phyloP scores from a whole-genome alignment of 2,329 filamentous ascomycete genomes.

The Hypoxylon sp. region DNA sequence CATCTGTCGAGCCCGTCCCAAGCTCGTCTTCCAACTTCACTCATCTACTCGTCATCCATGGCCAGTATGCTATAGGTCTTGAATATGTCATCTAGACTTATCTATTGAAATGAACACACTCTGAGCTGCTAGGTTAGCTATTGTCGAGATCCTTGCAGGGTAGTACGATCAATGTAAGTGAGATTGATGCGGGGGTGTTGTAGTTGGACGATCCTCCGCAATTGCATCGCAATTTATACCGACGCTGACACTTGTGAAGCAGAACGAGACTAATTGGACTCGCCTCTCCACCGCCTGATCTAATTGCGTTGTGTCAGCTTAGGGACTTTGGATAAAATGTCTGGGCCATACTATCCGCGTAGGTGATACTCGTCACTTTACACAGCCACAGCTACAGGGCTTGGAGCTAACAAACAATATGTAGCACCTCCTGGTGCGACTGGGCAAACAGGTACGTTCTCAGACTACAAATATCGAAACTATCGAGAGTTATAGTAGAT shows the following conservation, averaged over 20 bases:
- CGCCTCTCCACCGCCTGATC: neutral
- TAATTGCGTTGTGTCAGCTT: neutral
- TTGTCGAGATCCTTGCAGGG: slow-evolving; percentile 2
- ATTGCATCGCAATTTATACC: too few relatives aligned
- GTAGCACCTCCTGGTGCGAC: slow-evolving; percentile 59
- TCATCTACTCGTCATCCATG: slow-evolving; percentile 1
- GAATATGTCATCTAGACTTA: neutral
- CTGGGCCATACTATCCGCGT: slow-evolving; percentile 63
- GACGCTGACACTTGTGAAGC: slow-evolving; percentile 9
- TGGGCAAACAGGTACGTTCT: slow-evolving; percentile 50
- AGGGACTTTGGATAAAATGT: slow-evolving; percentile 52
- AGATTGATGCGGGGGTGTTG: slow-evolving; percentile 32
- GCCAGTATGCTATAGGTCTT: neutral
- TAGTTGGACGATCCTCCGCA: slow-evolving; percentile 26
- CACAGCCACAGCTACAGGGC: slow-evolving; percentile 16
- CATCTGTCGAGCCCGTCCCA: slow-evolving; percentile 22
- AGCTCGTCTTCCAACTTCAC: slow-evolving; percentile 1
- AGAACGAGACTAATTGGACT: neutral
- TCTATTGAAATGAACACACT: neutral
- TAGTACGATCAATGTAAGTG: slow-evolving; percentile 12
- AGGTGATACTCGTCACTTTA: slow-evolving; percentile 44
- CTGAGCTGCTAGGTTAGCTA: neutral
- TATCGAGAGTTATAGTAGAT: slow-evolving; percentile 41
- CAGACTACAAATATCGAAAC: slow-evolving; percentile 21
- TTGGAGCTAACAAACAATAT: slow-evolving; percentile 35